Base-by-base conservation (phyloP, 192 early-diverging fungal species). In the Mortierella alpina region DNA sequence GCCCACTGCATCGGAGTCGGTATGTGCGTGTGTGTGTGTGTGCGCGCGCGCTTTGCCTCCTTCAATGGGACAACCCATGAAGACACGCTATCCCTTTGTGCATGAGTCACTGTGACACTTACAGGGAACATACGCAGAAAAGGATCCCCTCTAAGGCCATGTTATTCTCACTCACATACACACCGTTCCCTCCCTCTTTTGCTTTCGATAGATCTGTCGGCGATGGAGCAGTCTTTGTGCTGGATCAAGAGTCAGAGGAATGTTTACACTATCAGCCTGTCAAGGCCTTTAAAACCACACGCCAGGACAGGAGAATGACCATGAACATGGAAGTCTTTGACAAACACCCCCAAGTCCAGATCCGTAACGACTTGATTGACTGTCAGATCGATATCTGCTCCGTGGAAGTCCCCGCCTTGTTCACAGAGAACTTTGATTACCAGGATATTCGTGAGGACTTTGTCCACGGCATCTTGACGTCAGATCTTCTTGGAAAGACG, bases 341-440 rank as follows among this genome's bases (percentile, higher is more conserved):
- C 55, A 87, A 87, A n/a, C 87, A 87, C 60, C 83, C 89, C 6
- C 90, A 95, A 57, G 79, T 99, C 18, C 87, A 93, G 73, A 76
- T 97, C 64, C 89, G 94, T n/a, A 95, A 93, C 67, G 96, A 99
- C 78, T 83, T 99, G 54, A 92, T 97, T 50, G 98, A 99, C 85
- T 94, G 93, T 74, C 92, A 92, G 20, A 87, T 99, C 56, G 96
- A 95, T 63, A 95, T 99, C 54, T 99, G 98, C 86, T 93, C 95
- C 13, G 88, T 95, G 7, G 95, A 96, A 60, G 95, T 96, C 6
- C 93, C 95, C 23, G 90, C 95, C 2, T 86, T 97, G 62, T 98
- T 98, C 70, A 95, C 93, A 10, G 97, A 99, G 75, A 98, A 98
- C 86, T 98, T 98, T 87, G 98, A 99, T 86, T 99, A 95, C 84